Evolutionary conservation across 2,329 filamentous ascomycete genomes (phyloP).

Genomic region (Cladosporium phlei): DNA sequence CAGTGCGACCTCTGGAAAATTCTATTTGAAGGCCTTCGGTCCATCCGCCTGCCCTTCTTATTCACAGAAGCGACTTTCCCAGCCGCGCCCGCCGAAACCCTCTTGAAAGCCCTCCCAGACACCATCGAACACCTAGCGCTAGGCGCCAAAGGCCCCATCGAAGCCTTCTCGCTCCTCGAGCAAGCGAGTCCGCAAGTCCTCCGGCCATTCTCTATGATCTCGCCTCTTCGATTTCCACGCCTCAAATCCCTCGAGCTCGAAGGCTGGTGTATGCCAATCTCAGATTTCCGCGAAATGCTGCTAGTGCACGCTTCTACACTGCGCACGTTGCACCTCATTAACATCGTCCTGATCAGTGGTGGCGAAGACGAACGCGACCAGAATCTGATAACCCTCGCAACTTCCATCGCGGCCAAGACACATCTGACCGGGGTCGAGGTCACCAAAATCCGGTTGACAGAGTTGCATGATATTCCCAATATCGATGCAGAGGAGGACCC

Average conservation of each 20-base stretch:
- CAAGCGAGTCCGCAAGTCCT: not conserved
- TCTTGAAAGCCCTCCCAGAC: not conserved
- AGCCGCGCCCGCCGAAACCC: not conserved
- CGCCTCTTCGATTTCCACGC: not conserved
- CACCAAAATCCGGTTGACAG: not conserved
- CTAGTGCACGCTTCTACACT: not conserved
- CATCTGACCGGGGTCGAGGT: not conserved
- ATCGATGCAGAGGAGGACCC: not conserved
- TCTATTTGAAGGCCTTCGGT: not conserved
- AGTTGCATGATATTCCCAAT: not conserved
- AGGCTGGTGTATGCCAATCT: slow-evolving; percentile 5
- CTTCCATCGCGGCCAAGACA: not conserved
- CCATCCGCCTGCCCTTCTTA: not conserved
- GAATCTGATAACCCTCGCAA: not conserved
- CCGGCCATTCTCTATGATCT: not conserved
- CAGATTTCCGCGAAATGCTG: not conserved
- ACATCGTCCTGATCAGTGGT: not conserved
- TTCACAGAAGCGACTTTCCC: not conserved
- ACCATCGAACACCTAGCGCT: not conserved
- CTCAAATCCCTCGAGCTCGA: slow-evolving; percentile 2
- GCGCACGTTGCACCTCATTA: slow-evolving; percentile 3
- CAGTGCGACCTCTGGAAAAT: not conserved
- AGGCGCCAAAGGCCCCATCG: slow-evolving; percentile 1
- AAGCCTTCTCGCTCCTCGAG: not conserved
- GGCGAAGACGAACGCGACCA: not conserved